phyloP scores from a whole-genome alignment of 2,329 filamentous ascomycete genomes.

The Capronia epimyces region DNA sequence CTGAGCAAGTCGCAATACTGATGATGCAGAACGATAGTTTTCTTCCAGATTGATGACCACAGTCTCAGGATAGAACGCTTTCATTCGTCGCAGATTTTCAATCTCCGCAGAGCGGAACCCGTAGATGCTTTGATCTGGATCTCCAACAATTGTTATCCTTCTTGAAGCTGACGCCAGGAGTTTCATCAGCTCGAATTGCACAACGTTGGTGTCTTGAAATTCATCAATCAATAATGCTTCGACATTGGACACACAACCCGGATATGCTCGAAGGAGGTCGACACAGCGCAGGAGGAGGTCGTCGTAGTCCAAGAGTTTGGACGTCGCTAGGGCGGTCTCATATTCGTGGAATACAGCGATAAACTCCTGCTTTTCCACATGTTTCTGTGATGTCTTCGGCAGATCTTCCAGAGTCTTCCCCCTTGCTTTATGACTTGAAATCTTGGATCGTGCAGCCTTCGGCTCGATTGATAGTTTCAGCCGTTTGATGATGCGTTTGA shows the following conservation, averaged over 20 bases:
- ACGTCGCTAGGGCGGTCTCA: conserved; percentile 64
- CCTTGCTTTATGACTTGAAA: conserved; percentile 59
- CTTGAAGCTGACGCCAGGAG: conserved; percentile 68
- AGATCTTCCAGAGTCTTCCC: conserved; percentile 45
- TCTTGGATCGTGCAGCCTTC: conserved; percentile 64
- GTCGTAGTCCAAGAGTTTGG: conserved; percentile 89
- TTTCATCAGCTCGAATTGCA: conserved; percentile 92
- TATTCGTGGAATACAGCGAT: conserved; percentile 67
- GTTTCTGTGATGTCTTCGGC: conserved; percentile 32
- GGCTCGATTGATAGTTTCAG: conserved; percentile 64
- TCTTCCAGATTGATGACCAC: conserved; percentile 81
- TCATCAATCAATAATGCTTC: conserved; percentile 92
- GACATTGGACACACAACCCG: conserved; percentile 80
- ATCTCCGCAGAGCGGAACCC: conserved; percentile 91
- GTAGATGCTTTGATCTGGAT: conserved; percentile 97
- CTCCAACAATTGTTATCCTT: conserved; percentile 89
- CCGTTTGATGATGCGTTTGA: conserved; percentile 77
- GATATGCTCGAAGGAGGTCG: conserved; percentile 66
- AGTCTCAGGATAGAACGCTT: conserved; percentile 68
- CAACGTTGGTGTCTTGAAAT: conserved; percentile 93
- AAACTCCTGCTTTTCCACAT: conserved; percentile 58
- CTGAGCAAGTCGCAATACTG: conserved; percentile 73
- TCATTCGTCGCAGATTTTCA: conserved; percentile 75
- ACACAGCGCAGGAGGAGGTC: conserved; percentile 81
- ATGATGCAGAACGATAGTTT: conserved; percentile 87